Evolutionary conservation across 768 basidiomycete genomes (phyloP), one percentile per base, ranked within the genome.

Genomic region (Hericium coralloides): DNA sequence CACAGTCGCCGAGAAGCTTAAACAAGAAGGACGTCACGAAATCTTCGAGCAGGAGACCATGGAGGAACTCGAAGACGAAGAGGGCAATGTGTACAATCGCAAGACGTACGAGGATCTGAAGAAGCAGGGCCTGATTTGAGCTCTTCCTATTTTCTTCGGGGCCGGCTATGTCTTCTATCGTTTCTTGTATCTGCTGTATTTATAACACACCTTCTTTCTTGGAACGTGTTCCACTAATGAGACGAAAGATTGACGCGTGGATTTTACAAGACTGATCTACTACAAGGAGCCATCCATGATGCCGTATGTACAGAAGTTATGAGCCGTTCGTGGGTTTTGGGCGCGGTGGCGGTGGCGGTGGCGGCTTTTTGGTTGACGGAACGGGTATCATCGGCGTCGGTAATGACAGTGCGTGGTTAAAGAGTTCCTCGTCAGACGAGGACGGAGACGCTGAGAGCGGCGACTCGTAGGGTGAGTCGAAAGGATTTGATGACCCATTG

Each of bases 31-130:
- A n/a, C 79, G 88, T 18, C 86, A 91, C 64, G 97, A 98, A 66
- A 87, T 98, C 55, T 89, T 89, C 58, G 85, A 90, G 69, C 86
- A 90, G 65, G 94, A 98, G 72, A 90, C 90, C 20, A 95, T 95
- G 82, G 97, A 98, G 70, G 97, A 99, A 71, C 79, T 98, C 38
- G 97, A 99, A 68, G 97, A 99, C 68, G 92, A 92, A 49, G 97
- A 98, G 68, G 97, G 97, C 15, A 98, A 99, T 64, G 97, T 98
- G 52, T 98, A 98, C 72, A 94, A 94, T 72, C 85, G 87, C 66
- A 97, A 97, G 78, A 95, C 92, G n/a, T 98, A 94, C 67, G 92
- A 95, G 64, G 92, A 95, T 66, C 76, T 97, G 63, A 95, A 94
- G 78, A 92, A 94, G 73, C 95, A 98, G 69, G 95, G 94, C 57